Conservation (phyloP, 2,329 filamentous ascomycete species). For the Exophiala lecanii-corni region DNA sequence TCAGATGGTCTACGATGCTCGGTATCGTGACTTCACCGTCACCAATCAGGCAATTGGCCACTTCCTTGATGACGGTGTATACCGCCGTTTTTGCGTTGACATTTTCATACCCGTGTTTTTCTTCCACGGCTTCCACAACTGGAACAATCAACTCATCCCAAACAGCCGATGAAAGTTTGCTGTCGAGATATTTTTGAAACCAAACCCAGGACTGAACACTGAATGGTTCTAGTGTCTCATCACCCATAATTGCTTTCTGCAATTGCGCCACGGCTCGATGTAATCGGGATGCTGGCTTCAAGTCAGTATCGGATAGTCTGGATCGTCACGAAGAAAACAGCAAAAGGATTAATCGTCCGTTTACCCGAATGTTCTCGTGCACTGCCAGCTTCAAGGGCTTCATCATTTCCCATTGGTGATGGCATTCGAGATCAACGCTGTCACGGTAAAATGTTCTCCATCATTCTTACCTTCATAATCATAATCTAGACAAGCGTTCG, state of each 20-base stretch:
- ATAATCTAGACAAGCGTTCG: background rate
- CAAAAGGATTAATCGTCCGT: too few species aligned
- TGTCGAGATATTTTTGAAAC: constrained; percentile 3
- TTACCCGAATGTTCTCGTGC: too few species aligned
- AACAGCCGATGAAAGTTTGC: background rate
- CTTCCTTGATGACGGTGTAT: background rate
- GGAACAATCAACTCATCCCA: constrained; percentile 4
- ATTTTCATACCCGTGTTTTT: background rate
- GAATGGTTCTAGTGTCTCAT: background rate
- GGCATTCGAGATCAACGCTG: too few species aligned
- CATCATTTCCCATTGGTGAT: too few species aligned
- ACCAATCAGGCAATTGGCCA: background rate
- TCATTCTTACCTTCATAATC: background rate
- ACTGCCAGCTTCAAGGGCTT: too few species aligned
- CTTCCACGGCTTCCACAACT: background rate
- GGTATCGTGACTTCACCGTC: background rate
- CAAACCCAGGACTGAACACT: constrained; percentile 3
- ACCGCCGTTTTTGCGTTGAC: background rate
- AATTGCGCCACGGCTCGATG: background rate
- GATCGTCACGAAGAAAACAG: too few species aligned
- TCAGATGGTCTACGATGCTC: background rate
- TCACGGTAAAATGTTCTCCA: too few species aligned
- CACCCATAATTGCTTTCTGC: background rate
- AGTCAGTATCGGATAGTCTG: background rate
- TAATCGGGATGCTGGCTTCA: background rate